Percentiles rank a stretch among this genome's conserved stretches.
phyloP scores from a whole-genome alignment of 345 rosid species.

The Xanthoceras sorbifolium region DNA sequence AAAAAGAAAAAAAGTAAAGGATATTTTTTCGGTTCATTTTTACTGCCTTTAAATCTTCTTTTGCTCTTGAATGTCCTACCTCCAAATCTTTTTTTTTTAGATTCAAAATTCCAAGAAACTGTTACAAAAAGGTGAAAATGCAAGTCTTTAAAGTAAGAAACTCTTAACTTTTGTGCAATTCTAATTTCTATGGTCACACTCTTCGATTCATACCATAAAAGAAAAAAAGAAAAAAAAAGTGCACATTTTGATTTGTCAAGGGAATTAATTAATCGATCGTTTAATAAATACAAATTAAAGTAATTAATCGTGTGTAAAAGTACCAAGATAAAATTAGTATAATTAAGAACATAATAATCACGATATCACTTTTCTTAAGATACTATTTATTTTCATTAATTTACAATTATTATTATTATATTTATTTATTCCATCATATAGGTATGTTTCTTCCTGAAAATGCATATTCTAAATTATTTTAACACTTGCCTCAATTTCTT shows the following conservation, averaged over 20 bases:
- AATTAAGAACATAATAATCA: too few species aligned
- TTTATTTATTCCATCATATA: neutral
- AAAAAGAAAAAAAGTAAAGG: slow-evolving; percentile 12
- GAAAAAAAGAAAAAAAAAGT: neutral
- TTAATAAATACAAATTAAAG: too few species aligned
- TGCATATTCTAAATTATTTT: neutral
- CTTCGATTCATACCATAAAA: neutral
- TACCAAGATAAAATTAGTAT: too few species aligned
- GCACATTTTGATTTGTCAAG: too few species aligned
- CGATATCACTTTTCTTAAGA: too few species aligned
- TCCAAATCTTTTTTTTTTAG: too few species aligned
- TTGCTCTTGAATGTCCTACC: neutral
- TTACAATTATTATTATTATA: too few species aligned
- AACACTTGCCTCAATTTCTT: too few species aligned
- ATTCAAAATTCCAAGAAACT: neutral
- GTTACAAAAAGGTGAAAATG: neutral
- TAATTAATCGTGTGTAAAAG: too few species aligned
- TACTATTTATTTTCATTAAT: too few species aligned
- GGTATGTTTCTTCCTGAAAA: neutral
- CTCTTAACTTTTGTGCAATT: neutral
- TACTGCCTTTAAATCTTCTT: neutral
- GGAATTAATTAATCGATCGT: too few species aligned
- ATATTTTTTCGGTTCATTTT: neutral
- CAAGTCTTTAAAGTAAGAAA: neutral
- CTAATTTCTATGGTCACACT: neutral